phyloP scores from a whole-genome alignment of 129 eudicot species.

The Scalesia atractyloides region DNA sequence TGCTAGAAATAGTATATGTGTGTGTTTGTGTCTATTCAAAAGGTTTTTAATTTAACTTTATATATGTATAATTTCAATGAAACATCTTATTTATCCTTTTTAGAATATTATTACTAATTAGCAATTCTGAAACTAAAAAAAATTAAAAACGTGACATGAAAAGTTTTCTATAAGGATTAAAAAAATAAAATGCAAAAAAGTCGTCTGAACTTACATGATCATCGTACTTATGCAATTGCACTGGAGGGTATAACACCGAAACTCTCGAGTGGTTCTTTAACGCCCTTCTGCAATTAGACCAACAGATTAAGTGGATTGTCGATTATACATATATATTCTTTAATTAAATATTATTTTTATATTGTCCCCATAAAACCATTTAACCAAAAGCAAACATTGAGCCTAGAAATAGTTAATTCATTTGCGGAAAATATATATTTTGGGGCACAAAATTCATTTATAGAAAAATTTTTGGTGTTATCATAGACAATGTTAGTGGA shows the following conservation, averaged over 20 bases:
- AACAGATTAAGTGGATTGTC: not conserved
- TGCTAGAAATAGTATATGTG: too few species aligned
- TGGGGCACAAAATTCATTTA: not conserved
- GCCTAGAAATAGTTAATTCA: not conserved
- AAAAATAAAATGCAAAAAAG: not conserved
- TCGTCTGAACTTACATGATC: slow-evolving; percentile 30
- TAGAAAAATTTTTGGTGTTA: not conserved
- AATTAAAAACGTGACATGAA: too few species aligned
- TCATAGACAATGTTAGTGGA: slow-evolving; percentile 33
- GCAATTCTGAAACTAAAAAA: too few species aligned
- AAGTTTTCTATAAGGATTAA: not conserved
- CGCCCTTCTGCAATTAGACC: slow-evolving; percentile 18
- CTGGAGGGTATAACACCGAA: slow-evolving; percentile 36
- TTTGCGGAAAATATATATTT: not conserved
- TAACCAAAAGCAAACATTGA: not conserved
- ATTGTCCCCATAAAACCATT: not conserved
- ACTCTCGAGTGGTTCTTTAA: not conserved
- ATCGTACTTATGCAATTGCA: slow-evolving; percentile 29
- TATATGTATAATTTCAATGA: too few species aligned
- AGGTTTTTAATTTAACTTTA: too few species aligned
- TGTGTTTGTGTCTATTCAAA: too few species aligned
- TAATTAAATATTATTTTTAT: not conserved
- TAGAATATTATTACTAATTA: too few species aligned
- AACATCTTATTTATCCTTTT: too few species aligned
- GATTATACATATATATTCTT: not conserved